These are phyloP conservation scores for Brassica nigra DNA, from an alignment of 345 rosid genomes.

Conservation along the genomic window DNA sequence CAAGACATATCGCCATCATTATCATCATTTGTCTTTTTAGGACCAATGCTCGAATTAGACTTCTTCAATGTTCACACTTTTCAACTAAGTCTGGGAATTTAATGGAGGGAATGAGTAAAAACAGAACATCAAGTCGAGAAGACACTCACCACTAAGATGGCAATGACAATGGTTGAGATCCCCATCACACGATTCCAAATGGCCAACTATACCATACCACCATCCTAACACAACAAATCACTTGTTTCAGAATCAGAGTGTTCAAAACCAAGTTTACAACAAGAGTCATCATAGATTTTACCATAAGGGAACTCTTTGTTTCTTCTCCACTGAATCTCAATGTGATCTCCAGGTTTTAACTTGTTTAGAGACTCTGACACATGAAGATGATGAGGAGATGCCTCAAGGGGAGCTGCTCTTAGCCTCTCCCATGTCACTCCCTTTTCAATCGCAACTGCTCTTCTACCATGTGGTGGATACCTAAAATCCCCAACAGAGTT, in stretches of 20 bases:
- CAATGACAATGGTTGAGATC: conserved; percentile 65
- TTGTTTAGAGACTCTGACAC: conserved; percentile 67
- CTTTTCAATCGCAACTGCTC: conserved; percentile 57
- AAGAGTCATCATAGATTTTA: conserved; percentile 21
- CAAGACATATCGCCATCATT: conserved; percentile 47
- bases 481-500: conserved; percentile 39
- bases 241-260: not conserved
- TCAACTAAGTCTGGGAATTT: conserved; percentile 36
- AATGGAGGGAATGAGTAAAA: conserved; percentile 27
- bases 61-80: conserved; percentile 38
- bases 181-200: conserved; percentile 82
- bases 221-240: conserved; percentile 58
- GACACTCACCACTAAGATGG: conserved; percentile 61
- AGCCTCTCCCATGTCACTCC: conserved; percentile 82
- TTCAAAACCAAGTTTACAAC: not conserved
- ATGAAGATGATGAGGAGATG: conserved; percentile 69
- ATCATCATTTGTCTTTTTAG: conserved; percentile 50
- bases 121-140: conserved; percentile 16
- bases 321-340: conserved; percentile 97
- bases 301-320: conserved; percentile 91
- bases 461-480: conserved; percentile 82
- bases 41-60: conserved; percentile 49
- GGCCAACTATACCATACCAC: conserved; percentile 95
- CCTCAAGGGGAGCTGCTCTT: conserved; percentile 71
- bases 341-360: conserved; percentile 78